These are phyloP conservation scores for Botrytis byssoidea DNA, from an alignment of 2,329 filamentous ascomycete genomes.

Conservation along the genomic window DNA sequence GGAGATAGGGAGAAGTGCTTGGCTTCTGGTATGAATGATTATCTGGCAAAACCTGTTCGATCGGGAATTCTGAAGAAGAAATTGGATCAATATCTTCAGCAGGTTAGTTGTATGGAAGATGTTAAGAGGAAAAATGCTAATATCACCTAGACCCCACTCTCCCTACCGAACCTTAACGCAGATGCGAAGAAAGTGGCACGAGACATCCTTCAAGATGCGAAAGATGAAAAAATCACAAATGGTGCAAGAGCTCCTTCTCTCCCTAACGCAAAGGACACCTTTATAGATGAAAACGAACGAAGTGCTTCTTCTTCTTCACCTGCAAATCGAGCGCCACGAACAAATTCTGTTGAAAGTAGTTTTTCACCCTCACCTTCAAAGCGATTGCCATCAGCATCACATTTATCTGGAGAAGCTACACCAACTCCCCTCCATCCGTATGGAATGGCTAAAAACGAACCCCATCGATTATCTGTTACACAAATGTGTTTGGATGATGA, in stretches of 20 bases:
- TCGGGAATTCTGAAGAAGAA: conserved; percentile 84
- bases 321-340: neutral
- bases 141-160: conserved; percentile 27
- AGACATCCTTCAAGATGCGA: conserved; percentile 27
- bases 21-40: conserved; percentile 97
- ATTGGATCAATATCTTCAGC: conserved; percentile 63
- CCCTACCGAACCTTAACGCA: conserved; percentile 31
- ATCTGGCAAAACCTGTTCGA: conserved; percentile 91
- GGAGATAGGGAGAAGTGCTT: conserved; percentile 93
- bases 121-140: neutral
- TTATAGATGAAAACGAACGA: neutral
- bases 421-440: neutral
- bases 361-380: neutral
- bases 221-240: neutral
- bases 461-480: neutral
- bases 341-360: neutral
- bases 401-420: neutral
- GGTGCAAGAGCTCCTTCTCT: neutral
- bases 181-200: conserved; percentile 31
- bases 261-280: neutral
- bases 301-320: neutral
- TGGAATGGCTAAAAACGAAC: neutral
- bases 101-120: conserved; percentile 27
- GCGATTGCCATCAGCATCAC: neutral
- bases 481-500: neutral